Evolutionary conservation across 305 asterid genomes (phyloP).

Genomic region (Fraxinus sp.): DNA sequence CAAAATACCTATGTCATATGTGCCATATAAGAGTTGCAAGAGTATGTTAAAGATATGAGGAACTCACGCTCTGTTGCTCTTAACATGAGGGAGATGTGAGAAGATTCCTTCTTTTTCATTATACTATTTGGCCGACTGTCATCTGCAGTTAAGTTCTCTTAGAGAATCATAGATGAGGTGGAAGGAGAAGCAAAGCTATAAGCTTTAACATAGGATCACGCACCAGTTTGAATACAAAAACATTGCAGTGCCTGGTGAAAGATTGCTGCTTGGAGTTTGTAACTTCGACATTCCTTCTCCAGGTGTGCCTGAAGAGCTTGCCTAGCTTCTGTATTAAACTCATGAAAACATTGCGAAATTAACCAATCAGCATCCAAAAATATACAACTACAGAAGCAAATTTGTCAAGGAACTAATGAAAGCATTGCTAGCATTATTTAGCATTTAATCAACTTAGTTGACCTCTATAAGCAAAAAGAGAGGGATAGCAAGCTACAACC

Average conservation of each 20-base stretch:
- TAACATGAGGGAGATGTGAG: constrained; percentile 61
- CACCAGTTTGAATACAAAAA: constrained; percentile 39
- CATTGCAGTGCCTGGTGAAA: constrained; percentile 66
- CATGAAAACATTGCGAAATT: constrained; percentile 22
- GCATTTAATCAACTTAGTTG: not conserved
- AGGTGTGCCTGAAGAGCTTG: constrained; percentile 67
- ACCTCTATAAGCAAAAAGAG: not conserved
- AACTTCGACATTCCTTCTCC: constrained; percentile 68
- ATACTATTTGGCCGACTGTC: constrained; percentile 30
- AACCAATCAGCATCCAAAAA: constrained; percentile 8
- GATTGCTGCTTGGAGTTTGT: constrained; percentile 74
- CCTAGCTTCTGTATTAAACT: constrained; percentile 53
- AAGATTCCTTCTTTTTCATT: constrained; percentile 57
- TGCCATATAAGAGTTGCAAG: constrained; percentile 1
- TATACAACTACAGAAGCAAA: not conserved
- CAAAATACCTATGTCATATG: not conserved
- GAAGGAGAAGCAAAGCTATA: constrained; percentile 16
- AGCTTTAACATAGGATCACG: constrained; percentile 2
- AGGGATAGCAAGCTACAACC: not conserved
- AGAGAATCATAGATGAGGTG: constrained; percentile 26
- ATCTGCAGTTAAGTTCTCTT: constrained; percentile 48
- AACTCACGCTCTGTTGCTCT: constrained; percentile 91
- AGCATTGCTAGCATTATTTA: not conserved
- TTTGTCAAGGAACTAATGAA: not conserved
- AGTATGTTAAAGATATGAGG: not conserved